These are phyloP conservation scores for Aphanomyces invadans DNA, from an alignment of 352 stramenopile species.

Conservation along the genomic window DNA sequence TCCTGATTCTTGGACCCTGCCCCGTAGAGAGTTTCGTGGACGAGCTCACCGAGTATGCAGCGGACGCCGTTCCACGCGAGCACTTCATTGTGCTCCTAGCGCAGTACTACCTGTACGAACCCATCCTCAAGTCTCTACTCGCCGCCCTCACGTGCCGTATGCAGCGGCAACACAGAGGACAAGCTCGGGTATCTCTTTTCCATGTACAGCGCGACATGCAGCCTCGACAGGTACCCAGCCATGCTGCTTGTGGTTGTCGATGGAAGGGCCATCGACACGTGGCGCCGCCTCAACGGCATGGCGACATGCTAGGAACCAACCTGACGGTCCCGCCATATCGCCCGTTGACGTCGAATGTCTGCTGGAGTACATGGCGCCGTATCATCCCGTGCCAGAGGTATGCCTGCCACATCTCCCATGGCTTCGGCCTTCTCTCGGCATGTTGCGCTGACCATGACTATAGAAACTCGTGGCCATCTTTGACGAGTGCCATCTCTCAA, in stretches of 20 bases:
- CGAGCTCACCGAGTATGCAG: conserved; percentile 46
- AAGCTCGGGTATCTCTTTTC: conserved; percentile 82
- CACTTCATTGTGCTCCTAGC: conserved; percentile 63
- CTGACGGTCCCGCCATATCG: conserved; percentile 52
- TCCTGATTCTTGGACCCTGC: too few species aligned
- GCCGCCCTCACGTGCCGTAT: conserved; percentile 8
- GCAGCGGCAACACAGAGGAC: conserved; percentile 78
- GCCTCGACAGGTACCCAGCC: conserved; percentile 42
- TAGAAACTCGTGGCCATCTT: conserved; percentile 64
- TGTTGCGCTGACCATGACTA: too few species aligned
- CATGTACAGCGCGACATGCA: conserved; percentile 77
- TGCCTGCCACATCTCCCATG: too few species aligned
- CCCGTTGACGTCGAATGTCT: conserved; percentile 58
- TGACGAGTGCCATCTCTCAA: conserved; percentile 57
- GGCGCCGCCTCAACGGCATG: too few species aligned
- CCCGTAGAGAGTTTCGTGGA: conserved; percentile 37
- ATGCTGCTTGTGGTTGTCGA: too few species aligned
- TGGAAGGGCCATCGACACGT: too few species aligned
- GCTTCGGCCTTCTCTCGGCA: too few species aligned
- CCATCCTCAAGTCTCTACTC: not conserved
- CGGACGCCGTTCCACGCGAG: conserved; percentile 58
- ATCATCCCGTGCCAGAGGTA: conserved; percentile 59
- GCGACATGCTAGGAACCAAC: conserved; percentile 30
- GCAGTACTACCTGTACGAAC: conserved; percentile 66
- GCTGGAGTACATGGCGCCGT: conserved; percentile 54